These are phyloP conservation scores for Dothideomycetes sp. DNA, from an alignment of 2,329 filamentous ascomycete species.

Conservation along the genomic window DNA sequence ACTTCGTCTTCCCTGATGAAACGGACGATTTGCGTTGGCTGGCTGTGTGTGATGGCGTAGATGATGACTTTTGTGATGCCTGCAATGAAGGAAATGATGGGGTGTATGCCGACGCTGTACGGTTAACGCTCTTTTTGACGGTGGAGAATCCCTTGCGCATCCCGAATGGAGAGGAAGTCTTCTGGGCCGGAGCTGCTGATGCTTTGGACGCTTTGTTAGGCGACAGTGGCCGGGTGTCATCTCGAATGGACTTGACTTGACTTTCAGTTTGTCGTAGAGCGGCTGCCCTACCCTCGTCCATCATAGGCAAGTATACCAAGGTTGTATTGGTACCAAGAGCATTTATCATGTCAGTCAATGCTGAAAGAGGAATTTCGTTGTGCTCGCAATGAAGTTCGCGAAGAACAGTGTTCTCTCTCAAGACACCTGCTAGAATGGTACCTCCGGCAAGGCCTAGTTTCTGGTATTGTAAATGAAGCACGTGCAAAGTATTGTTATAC, in stretches of 20 bases:
- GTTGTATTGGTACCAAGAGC: slow-evolving; percentile 55
- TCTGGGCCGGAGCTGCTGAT: slow-evolving; percentile 12
- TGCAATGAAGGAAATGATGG: slow-evolving; percentile 18
- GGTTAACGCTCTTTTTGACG: slow-evolving; percentile 19
- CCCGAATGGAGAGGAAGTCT: slow-evolving; percentile 12
- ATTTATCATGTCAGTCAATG: slow-evolving; percentile 58
- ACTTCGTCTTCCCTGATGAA: slow-evolving; percentile 12
- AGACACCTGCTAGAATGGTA: slow-evolving; percentile 56
- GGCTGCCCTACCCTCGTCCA: slow-evolving; percentile 50
- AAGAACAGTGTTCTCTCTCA: slow-evolving; percentile 52
- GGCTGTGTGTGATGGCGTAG: slow-evolving; percentile 17
- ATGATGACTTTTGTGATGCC: slow-evolving; percentile 2
- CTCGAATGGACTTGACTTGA: slow-evolving; percentile 42
- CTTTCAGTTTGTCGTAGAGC: slow-evolving; percentile 50
- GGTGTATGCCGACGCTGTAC: slow-evolving; percentile 16
- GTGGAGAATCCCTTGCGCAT: slow-evolving; percentile 21
- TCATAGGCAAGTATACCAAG: slow-evolving; percentile 49
- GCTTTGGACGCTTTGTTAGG: slow-evolving; percentile 7
- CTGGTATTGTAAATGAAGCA: slow-evolving; percentile 56
- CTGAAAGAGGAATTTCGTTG: slow-evolving; percentile 61
- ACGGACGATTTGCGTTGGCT: slow-evolving; percentile 5
- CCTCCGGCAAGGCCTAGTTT: slow-evolving; percentile 59
- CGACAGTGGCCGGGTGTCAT: slow-evolving; percentile 18
- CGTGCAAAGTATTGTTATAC: slow-evolving; percentile 49
- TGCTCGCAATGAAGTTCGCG: slow-evolving; percentile 59